Base-by-base conservation (phyloP, 352 stramenopile genomes). In the Globisporangium apiculatum region DNA sequence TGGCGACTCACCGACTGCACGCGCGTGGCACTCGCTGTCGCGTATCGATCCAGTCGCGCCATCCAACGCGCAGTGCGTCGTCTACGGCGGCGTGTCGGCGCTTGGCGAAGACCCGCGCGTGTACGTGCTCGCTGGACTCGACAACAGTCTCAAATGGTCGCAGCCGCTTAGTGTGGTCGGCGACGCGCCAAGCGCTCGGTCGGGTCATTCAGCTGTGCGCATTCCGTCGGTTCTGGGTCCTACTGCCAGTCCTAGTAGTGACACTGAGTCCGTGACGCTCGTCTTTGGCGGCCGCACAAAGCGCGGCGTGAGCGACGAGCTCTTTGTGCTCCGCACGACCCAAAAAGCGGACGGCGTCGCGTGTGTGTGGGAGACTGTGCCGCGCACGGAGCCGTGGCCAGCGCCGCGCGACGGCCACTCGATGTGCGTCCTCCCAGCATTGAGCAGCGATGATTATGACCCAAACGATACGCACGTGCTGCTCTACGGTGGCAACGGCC, bases 201-300 rank as follows among this genome's bases (percentile, higher is more conserved):
- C 80, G 18, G 80, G 78, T 1, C 80, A 91, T 51, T 54, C 78
- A 36, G 64, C 72, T 5, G 68, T 82, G 10, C 63, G 61, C 31
- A 10, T 85, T n/a, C 9, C 15, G 5, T 40, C 56, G 14, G 24
- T 3, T 31, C 24, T 31, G 24, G 24, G 24, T 31, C 24, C 24
- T 31, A 31, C 24, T 31, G 24, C 24, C 24, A 31, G 24, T 31
- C 24, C 24, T 31, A 31, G 48, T 4, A 64, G 46, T 37, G 58
- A 43, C 4, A 18, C 55, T 3, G 60, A 31, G 18, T 51, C 36
- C 7, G 64, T 53, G 17, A 57, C 80, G 3, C 72, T 70, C 47
- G 58, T 88, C 10, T 90, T 91, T 62, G 80, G 80, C 24, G 80
- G 80, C 0, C 66, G 80, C 51, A 88, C 80, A n/a, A 87, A 83